These are phyloP conservation scores for Candida nanaspora DNA, from an alignment of 805 yeast species.

Conservation along the genomic window DNA sequence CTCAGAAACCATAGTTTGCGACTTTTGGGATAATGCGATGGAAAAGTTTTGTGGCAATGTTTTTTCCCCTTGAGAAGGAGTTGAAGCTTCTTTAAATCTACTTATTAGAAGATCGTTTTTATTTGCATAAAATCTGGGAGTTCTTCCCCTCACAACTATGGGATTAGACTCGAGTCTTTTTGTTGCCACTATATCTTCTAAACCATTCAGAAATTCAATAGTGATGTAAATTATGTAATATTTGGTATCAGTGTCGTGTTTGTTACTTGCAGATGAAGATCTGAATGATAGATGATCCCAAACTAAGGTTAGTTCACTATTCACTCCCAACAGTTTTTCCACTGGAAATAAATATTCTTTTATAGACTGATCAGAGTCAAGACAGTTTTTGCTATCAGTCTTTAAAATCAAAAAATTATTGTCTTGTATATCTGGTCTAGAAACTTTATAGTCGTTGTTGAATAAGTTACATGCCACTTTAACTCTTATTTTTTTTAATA, in stretches of 20 bases:
- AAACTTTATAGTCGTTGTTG: neutral
- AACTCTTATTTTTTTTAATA: neutral
- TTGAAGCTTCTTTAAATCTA: slow-evolving; percentile 1
- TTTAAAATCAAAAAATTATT: neutral
- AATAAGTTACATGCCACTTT: neutral
- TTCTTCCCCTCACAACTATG: slow-evolving; percentile 45
- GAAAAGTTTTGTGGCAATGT: neutral
- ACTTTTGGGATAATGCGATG: neutral
- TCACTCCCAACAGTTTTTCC: neutral
- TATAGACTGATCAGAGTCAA: too few relatives aligned
- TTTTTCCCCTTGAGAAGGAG: neutral
- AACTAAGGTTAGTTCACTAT: slow-evolving; percentile 3
- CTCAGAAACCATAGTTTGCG: too few relatives aligned
- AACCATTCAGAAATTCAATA: slow-evolving; percentile 13
- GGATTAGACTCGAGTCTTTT: slow-evolving; percentile 25
- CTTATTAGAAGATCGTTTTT: slow-evolving; percentile 36
- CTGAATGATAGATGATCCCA: slow-evolving; percentile 25
- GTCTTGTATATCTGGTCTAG: neutral
- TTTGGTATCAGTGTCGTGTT: slow-evolving; percentile 14
- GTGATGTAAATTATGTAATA: slow-evolving; percentile 13
- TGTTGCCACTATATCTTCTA: slow-evolving; percentile 11
- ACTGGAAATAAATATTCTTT: neutral
- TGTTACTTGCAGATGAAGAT: slow-evolving; percentile 25
- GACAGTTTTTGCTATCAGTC: neutral
- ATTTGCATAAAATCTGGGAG: slow-evolving; percentile 43